phyloP scores from a whole-genome alignment of 192 early-diverging fungal species.

The Coemansia sp. region DNA sequence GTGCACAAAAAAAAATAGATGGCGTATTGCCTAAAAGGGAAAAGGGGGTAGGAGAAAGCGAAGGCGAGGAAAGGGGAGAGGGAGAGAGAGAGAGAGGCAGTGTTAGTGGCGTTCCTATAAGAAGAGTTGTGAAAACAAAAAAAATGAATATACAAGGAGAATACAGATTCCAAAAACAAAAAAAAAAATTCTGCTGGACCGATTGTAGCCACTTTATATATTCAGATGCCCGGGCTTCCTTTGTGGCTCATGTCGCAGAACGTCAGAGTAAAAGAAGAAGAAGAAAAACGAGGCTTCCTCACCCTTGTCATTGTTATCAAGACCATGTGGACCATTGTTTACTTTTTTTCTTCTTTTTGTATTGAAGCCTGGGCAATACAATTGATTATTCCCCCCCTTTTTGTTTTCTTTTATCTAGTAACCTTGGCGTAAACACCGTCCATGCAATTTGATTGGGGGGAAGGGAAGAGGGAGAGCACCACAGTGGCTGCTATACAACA shows the following conservation, averaged over 20 bases:
- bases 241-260: not conserved
- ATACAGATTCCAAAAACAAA: not conserved
- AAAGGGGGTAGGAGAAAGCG: not conserved
- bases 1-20: too few species aligned
- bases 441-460: too few species aligned
- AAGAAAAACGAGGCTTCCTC: not conserved
- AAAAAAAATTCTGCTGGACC: not conserved
- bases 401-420: not conserved
- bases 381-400: not conserved
- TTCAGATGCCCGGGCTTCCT: not conserved
- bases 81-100: not conserved
- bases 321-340: not conserved
- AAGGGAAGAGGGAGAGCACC: too few species aligned
- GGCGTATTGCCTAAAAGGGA: constrained; percentile 10
- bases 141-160: not conserved
- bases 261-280: not conserved
- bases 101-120: not conserved
- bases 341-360: not conserved
- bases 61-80: not conserved
- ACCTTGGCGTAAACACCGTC: not conserved
- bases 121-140: constrained; percentile 1
- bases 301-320: not conserved
- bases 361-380: not conserved
- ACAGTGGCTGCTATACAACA: too few species aligned
- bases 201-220: constrained; percentile 2